Base-by-base conservation (phyloP, 805 yeast genomes). In the Ogataea methanolica region DNA sequence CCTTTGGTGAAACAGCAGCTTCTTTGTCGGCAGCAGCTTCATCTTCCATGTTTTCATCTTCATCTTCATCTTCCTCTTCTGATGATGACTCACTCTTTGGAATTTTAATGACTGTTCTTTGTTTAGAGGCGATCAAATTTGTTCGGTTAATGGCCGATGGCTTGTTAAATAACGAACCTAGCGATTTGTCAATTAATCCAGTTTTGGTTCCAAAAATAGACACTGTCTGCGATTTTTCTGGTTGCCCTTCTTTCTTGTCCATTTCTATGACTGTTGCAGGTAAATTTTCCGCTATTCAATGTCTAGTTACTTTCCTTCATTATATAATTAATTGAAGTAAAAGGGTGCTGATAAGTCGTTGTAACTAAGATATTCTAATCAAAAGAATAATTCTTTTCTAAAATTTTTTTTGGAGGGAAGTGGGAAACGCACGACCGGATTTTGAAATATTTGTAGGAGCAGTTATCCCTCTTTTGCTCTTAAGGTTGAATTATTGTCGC, bases 111-210 rank as follows among this genome's bases (percentile, higher is more conserved):
- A 50, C 47, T 33, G 54, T 56, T 51, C 63, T 57, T 46, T 49
- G 52, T 50, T 62, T 54, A 45, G 61, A 51, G 53, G 63, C 58
- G 54, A 63, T 47, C 41, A 63, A 46, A 39, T 56, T 50, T 39
- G 58, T 58, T 59, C 61, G 65, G 53, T 71, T 66, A n/a, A 83
- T 72, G 14, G 83, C 81, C 19, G 75, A 56, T 12, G 72, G 62
- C 40, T 63, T 62, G 33, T 68, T 54, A 47, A 74, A 69, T 46
- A 77, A 65, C 31, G 67, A 53, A 29, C 60, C 59, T 12, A 67
- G 22, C 14, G 38, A 23, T n/a, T 15, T 33, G n/a, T 43, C 46
- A 9, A 43, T 16, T 4, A 37, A 15, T 6, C 17, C 42, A 21
- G 46, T 19, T 22, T 38, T 22, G 11, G 42, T 14, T 14, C 41